phyloP scores from a whole-genome alignment of 139 green algal species.

The Deuterostichococcus epilithicus region DNA sequence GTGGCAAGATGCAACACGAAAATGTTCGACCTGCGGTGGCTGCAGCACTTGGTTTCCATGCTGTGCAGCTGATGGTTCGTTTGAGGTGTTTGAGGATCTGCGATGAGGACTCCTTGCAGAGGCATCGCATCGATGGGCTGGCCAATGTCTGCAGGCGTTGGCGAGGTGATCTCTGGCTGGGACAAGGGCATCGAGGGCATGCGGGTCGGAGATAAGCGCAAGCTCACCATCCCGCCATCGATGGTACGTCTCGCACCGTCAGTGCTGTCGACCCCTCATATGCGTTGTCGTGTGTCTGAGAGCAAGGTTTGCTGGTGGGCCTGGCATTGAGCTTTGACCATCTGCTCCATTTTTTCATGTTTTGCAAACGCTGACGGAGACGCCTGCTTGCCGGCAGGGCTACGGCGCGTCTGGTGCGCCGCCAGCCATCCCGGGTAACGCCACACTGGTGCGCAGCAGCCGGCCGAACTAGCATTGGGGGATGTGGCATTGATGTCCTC shows the following conservation, averaged over 20 bases:
- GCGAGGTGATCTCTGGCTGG: slow-evolving; percentile 76
- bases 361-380: neutral
- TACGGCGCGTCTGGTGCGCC: slow-evolving; percentile 63
- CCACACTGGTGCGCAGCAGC: slow-evolving; percentile 36
- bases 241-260: slow-evolving; percentile 66
- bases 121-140: no score
- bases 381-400: slow-evolving; percentile 19
- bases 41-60: no score
- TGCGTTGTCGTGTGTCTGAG: no score
- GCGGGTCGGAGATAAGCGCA: slow-evolving; percentile 86
- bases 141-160: slow-evolving; percentile 38
- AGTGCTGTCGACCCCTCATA: no score
- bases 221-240: slow-evolving; percentile 67
- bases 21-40: no score
- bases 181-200: slow-evolving; percentile 84
- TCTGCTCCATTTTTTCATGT: neutral
- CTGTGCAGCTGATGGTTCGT: no score
- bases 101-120: no score
- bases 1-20: no score
- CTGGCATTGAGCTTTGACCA: neutral
- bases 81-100: no score
- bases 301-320: neutral
- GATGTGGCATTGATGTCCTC: no score
- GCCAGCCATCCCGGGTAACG: slow-evolving; percentile 69
- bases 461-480: no score